These are phyloP conservation scores for Ogataea corticis DNA, from an alignment of 805 yeast species.

Conservation along the genomic window DNA sequence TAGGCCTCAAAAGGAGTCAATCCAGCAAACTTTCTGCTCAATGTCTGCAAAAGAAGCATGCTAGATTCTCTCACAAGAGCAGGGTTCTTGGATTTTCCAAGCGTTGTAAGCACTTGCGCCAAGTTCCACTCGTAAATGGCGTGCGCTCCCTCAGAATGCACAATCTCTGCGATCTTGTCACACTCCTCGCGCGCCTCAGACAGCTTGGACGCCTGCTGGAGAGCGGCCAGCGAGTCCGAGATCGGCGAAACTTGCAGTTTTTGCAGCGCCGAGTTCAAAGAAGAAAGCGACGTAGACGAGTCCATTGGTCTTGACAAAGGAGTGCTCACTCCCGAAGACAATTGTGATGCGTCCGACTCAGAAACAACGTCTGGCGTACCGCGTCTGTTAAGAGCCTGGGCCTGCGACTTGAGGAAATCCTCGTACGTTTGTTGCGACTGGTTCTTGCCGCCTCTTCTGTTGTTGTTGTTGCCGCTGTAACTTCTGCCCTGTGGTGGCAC, in stretches of 20 bases:
- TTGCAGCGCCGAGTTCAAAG: conserved; percentile 64
- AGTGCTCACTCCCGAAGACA: conserved; percentile 32
- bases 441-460: conserved; percentile 17
- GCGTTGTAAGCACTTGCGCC: conserved; percentile 58
- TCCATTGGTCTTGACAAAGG: conserved; percentile 30
- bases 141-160: conserved; percentile 46
- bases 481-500: conserved; percentile 3
- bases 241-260: conserved; percentile 69
- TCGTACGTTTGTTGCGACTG: conserved; percentile 43
- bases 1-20: conserved; percentile 75
- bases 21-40: conserved; percentile 61
- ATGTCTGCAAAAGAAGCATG: conserved; percentile 56
- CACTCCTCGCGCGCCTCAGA: conserved; percentile 58
- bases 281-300: conserved; percentile 69
- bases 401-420: conserved; percentile 51
- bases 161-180: conserved; percentile 49
- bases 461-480: conserved; percentile 14
- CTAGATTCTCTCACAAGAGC: conserved; percentile 77
- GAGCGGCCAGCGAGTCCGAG: conserved; percentile 51
- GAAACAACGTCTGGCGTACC: conserved; percentile 20
- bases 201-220: conserved; percentile 52
- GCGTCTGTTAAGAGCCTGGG: conserved; percentile 21
- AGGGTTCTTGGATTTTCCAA: conserved; percentile 73
- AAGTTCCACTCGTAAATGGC: conserved; percentile 66
- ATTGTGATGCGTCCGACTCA: conserved; percentile 28